Base-by-base conservation (phyloP, 108 stramenopile genomes). In the Nitzschia putrida region DNA sequence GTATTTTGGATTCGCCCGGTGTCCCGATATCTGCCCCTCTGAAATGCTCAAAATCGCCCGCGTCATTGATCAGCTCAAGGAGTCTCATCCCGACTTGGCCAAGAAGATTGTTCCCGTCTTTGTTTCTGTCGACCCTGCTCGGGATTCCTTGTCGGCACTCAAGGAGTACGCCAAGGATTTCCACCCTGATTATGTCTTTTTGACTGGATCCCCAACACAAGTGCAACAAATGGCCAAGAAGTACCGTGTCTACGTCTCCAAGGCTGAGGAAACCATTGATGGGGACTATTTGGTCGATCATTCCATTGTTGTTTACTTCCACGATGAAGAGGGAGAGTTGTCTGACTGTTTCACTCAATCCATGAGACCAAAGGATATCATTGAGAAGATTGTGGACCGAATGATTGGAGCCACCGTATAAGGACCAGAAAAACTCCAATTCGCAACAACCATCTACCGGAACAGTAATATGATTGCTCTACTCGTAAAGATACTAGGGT, bases 281-380 rank as follows among this genome's bases (percentile, higher is more conserved):
- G 99, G 98, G 13, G 97, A 99, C 60, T 99, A 99, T 76, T 74
- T 99, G 18, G 96, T 99, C 0, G 99, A 99, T 83, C 99, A 99
- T 74, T 95, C 94, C 45, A 99, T 99, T 83, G 99, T 99, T 0
- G 80, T 98, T 53, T 99, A 99, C 82, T 96, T 98, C 59, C 85
- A 97, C 63, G 96, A 91, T 57, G 95, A 97, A 21, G 85, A 91
- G 26, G 99, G 99, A n/a, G 88, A 96, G 55, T 88, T 99, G 54
- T 69, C 96, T 6, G 98, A 99, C 72, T 98, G 98, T 66, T 99
- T 94, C 76, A 98, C 99, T 42, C 99, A 99, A 82, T 88, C 91
- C 40, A 97, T 95, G 93, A 70, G 91, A 66, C 86, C 92, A 20
- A 82, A 83, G 51, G 96, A 97, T 82, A 84, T 96, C 34, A 87